Base-by-base conservation (phyloP, 1,284 basidiomycete genomes). In the Cryptococcus sp. region DNA sequence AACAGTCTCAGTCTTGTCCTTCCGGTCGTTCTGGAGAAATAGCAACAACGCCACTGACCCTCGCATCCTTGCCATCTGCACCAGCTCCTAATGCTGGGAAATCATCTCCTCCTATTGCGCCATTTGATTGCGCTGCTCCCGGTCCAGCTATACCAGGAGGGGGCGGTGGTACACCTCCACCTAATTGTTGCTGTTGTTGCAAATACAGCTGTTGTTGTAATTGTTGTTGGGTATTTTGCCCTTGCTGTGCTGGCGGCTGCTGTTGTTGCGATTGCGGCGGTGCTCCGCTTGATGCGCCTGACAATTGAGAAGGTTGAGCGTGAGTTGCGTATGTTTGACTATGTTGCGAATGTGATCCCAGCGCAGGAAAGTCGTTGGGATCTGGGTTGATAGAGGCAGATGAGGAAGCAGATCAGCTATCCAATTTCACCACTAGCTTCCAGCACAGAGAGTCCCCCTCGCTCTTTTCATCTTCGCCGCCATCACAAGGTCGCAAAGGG, bases 111-210 rank as follows among this genome's bases (percentile, higher is more conserved):
- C 66, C 55, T 16, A 46, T 17, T 15, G 41, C 41, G n/a, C 56
- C 59, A 31, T 58, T 57, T 27, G 62, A 39, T 52, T 63, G 61
- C 40, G 39, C 47, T 38, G 48, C 53, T 20, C 63, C 49, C 20
- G 71, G 70, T 48, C 71, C 75, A 20, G 71, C 67, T 56, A 79
- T 69, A n/a, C 75, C 74, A n/a, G 74, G 74, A 17, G 75, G 75
- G 23, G 77, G 75, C 46, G 74, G 70, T 27, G 75, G 73, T 45
- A 69, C 68, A 47, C 71, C 60, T 47, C 59, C 59, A 44, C 62
- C 60, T 66, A 70, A 54, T 62, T 65, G 59, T 48, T 59, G 60
- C 50, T 62, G 62, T 50, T 69, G 67, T 38, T 59, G 58, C 6
- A 64, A 47, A 46, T 55, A 64, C 59, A 62, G 53, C 52, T 68